A percentile compares a stretch with the other conserved stretches of the same genome.
Conservation (phyloP, 2,329 filamentous ascomycete species). For the Helotiales sp. region DNA sequence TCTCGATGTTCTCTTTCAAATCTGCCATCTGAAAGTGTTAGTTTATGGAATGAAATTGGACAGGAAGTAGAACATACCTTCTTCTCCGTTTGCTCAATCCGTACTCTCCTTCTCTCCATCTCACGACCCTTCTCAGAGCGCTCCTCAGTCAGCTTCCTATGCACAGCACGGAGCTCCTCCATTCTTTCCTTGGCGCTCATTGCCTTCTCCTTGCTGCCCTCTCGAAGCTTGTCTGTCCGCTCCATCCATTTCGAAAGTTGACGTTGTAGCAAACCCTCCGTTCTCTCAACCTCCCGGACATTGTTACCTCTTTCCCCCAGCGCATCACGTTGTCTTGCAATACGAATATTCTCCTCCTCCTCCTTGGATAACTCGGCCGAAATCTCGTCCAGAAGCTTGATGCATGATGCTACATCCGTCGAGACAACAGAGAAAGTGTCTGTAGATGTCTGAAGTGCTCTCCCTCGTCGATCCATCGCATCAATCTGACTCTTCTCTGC, state of each 20-base stretch:
- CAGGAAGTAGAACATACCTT: slow-evolving; percentile 66
- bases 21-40: slow-evolving; percentile 79
- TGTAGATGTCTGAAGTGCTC: slow-evolving; percentile 87
- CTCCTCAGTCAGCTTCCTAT: slow-evolving; percentile 83
- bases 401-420: slow-evolving; percentile 84
- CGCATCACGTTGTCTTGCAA: slow-evolving; percentile 81
- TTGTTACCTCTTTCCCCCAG: slow-evolving; percentile 87
- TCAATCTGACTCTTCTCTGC: slow-evolving; percentile 87
- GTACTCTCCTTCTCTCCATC: slow-evolving; percentile 88
- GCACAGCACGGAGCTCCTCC: slow-evolving; percentile 83
- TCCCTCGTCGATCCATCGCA: slow-evolving; percentile 80
- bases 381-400: slow-evolving; percentile 88
- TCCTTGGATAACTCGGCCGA: slow-evolving; percentile 84
- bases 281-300: slow-evolving; percentile 88
- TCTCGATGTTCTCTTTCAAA: slow-evolving; percentile 96
- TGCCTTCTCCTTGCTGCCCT: slow-evolving; percentile 81
- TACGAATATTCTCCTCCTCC: slow-evolving; percentile 84
- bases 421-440: slow-evolving; percentile 88
- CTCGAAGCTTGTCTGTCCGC: slow-evolving; percentile 81
- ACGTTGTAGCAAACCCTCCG: slow-evolving; percentile 80
- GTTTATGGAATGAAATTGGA: slow-evolving; percentile 26
- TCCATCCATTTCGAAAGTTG: slow-evolving; percentile 87
- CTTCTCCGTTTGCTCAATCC: slow-evolving; percentile 98
- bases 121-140: slow-evolving; percentile 85
- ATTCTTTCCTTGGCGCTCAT: slow-evolving; percentile 83